Evolutionary conservation across 176 grass and related monocot genomes (phyloP), one percentile per base, ranked within the genome.

Genomic region (Avena sativa): DNA sequence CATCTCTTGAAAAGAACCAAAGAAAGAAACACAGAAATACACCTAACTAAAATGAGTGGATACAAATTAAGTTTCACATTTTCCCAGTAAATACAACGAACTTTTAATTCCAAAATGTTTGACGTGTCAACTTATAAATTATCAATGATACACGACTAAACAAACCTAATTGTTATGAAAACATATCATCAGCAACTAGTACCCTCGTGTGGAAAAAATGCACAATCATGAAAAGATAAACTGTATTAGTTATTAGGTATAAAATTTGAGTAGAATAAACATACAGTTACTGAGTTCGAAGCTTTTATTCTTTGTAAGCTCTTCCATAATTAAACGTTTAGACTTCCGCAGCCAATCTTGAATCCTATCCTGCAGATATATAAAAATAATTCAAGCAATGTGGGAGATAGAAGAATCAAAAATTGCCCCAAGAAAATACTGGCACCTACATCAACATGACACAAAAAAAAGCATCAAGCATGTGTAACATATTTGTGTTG

Each of bases 271-370:
- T 43, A 76, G 81, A 60, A 72, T 80, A 79, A 84, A 89, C 90
- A 76, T 93, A 98, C 96, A 19, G 34, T 86, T 84, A 68, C 47
- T 84, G 55, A 92, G 50, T 80, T 92, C 84, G 79, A 95, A 89
- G 47, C 36, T 89, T 87, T 85, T 90, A 80, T 89, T 92, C 86
- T 98, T 98, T 87, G 90, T 76, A 57, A 90, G 83, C 81, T 98
- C 96, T 81, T 93, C 92, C 23, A 92, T 47, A 83, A 98, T 77
- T 82, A 87, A 86, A 76, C 90, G 91, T 84, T 81, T 98, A 71
- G 93, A 82, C 61, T 91, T 95, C 53, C 73, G 89, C 57, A 98
- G 57, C 91, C 93, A 98, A 86, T 91, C 86, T 91, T 94, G 89
- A 84, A 98, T 55, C 87, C 90, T 95, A 73, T 98, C 96, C 96